Base-by-base conservation (phyloP, 495 filamentous ascomycete species). In the Lichina pygmaea region DNA sequence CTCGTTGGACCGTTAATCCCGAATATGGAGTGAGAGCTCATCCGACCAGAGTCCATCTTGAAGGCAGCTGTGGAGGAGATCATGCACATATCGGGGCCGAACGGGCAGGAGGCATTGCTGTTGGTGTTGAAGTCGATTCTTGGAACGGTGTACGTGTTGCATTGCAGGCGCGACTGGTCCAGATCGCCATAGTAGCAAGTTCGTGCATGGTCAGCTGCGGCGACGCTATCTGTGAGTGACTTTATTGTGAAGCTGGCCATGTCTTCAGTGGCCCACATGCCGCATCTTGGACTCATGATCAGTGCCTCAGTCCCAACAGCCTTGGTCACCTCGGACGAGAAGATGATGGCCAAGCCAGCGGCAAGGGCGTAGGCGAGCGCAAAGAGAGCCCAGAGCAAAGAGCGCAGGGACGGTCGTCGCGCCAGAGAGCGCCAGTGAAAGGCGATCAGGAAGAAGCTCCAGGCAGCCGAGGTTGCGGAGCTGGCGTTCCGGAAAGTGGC, bases 321-420 rank as follows among this genome's bases (percentile, higher is more conserved):
- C 37, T 52, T 54, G 8, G 56, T 55, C 33, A 60, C 53, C 38
- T 60, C 51, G 4, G 58, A 55, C 13, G 56, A 57, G 41, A 61
- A 59, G 46, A 61, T 48, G 38, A 51, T 50, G 15, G 62, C 60
- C 7, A 56, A 44, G n/a, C 45, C 51, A 41, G 61, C 63, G 13
- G 54, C 34, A 4, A 49, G 47, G 7, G 55, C 42, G 42, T 57
- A 48, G 8, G 58, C n/a, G n/a, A 59, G 5, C 11, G 58, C 57
- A 15, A 57, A n/a, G 8, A 56, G 9, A 33, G 55, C 43, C 33
- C 60, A 46, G 3, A 55, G 53, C 9, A 63, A 39, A 8, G 55
- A 49, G 13, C 56, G 55, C n/a, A 49, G 34, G 6, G 58, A 46
- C 9, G 55, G 43, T 31, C 47, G 46, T 6, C 46, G 24, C 13